Evolutionary conservation across 371 early-diverging fungal species (phyloP), one percentile per base, ranked within the genome.

Genomic region (Lichtheimia ornata): DNA sequence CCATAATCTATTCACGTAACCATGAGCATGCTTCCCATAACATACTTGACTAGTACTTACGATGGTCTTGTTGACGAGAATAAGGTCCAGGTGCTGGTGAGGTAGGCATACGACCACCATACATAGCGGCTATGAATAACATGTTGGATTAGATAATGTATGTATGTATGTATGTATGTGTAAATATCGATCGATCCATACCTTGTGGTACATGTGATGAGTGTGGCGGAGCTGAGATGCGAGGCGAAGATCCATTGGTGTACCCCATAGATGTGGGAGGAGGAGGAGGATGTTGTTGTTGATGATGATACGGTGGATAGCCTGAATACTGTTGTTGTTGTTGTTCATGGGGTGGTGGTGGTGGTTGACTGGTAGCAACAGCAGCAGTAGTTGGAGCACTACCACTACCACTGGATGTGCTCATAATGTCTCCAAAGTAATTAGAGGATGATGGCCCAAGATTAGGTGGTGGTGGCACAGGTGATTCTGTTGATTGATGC

Each of bases 351-450:
- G 65, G 63, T 40, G 56, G 62, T 52, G 57, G 44, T 24, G 60
- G 56, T 43, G 53, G 53, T 30, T 25, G 50, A 20, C 17, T 56
- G 18, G 44, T 12, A 35, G 11, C 35, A 35, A 9, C 11, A 35
- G 35, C 6, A 35, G 35, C 2, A 35, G 35, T 11, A 35, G 35
- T 4, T 2, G 28, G 5, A 28, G 28, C 28, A 28, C 5, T 7
- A 28, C 28, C 35, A 35, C 11, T 35, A 35, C 35, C 35, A 35
- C 35, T 35, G 6, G 35, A 63, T 40, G 66, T 56, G 44, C 66
- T 66, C 66, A 65, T 66, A 18, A 70, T 66, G 22, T 63, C 63
- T 18, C 66, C 66, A 66, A 65, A 70, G 45, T 63, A 59, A 41
- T 66, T 70, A 5, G 56, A 56, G 17, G 70, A 70, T 13, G 56